Evolutionary conservation across 176 grass and related monocot genomes (phyloP), one percentile per base, ranked within the genome.

Genomic region (Phoenix dactylifera): DNA sequence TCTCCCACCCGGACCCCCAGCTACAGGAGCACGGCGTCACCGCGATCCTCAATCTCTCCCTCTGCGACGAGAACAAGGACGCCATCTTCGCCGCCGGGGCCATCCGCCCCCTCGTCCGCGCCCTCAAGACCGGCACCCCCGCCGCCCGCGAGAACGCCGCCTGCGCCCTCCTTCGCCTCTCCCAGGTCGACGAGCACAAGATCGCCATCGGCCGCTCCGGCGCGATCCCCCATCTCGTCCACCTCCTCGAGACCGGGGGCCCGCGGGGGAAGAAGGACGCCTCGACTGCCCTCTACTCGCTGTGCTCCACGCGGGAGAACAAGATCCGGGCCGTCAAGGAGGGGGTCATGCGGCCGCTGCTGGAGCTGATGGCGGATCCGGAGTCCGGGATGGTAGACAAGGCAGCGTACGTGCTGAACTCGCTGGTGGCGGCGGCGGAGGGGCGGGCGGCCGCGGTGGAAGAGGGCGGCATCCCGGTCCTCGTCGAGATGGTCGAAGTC

Each of bases 31-130:
- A 62, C 6, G 60, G 60, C 32, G 32, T 62, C 32, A 62, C 60
- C 60, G 60, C 60, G 7, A 62, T 62, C n/a, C 60, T 62, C 5
- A 62, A 62, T 32, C 60, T 62, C 7, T 62, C 29, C 17, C 29
- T 62, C 32, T 62, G 60, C 60, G 29, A 62, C n/a, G 60, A 62
- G 60, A 62, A 62, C 60, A 62, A 62, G 9, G n/a, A 17, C 18
- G 30, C 12, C 26, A 62, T 62, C 29, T 30, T 30, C 29, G 60
- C n/a, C 1, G 60, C 60, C 17, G 60, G 60, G 1, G 60, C 60
- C n/a, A 49, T 62, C 60, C 60, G 60, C 9, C 60, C 30, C 29
- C 60, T 62, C 60, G 60, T 62, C 29, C 60, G 29, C 9, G 60
- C 60, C 17, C 60, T 62, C 60, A 29, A 18, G 10, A 62, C 18